These are phyloP conservation scores for Aspergillus japonicus DNA, from an alignment of 2,329 filamentous ascomycete genomes.

Conservation along the genomic window DNA sequence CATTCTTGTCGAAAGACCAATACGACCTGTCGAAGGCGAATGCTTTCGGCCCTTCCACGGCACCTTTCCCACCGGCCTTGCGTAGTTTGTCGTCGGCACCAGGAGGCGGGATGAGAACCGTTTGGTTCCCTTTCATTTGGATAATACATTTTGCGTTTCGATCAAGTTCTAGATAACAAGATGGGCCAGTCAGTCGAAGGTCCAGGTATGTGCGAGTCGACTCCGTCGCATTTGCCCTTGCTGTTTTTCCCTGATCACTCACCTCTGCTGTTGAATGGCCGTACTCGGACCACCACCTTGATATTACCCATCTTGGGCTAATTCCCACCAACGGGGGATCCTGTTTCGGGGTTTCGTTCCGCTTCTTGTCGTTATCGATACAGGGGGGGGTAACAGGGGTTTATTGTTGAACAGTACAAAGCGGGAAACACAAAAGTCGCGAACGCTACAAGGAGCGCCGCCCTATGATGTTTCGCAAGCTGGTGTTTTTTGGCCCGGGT, in stretches of 20 bases:
- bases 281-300: constrained; percentile 96
- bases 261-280: constrained; percentile 96
- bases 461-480: constrained; percentile 20
- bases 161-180: constrained; percentile 67
- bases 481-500: background rate
- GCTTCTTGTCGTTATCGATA: background rate
- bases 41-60: constrained; percentile 69
- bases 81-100: constrained; percentile 55
- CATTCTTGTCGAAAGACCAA: constrained; percentile 90
- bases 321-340: constrained; percentile 38
- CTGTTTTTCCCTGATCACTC: constrained; percentile 27
- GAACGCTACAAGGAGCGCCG: constrained; percentile 35
- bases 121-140: constrained; percentile 92
- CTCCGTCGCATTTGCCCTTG: constrained; percentile 1
- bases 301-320: constrained; percentile 77
- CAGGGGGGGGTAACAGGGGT: background rate
- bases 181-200: constrained; percentile 10
- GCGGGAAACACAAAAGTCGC: constrained; percentile 27
- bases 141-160: constrained; percentile 94
- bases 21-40: constrained; percentile 98
- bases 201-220: background rate
- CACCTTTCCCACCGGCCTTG: constrained; percentile 58
- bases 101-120: constrained; percentile 73
- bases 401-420: constrained; percentile 1
- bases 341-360: background rate